phyloP scores from a whole-genome alignment of 2,329 filamentous ascomycete species.

The Venturia effusa region DNA sequence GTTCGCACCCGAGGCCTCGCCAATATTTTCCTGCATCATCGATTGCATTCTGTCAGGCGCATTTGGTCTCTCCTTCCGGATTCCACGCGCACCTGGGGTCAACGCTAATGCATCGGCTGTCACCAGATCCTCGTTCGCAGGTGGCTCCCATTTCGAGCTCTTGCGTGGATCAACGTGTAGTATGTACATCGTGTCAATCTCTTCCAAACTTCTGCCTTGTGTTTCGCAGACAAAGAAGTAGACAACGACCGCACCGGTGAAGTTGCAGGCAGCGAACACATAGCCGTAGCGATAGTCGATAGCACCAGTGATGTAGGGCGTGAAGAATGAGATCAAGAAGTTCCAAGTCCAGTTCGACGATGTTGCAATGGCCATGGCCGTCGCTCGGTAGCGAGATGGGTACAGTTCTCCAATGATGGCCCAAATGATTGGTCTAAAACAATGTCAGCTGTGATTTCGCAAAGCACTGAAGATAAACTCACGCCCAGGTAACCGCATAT shows the following conservation, averaged over 20 bases:
- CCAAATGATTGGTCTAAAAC: conserved; percentile 52
- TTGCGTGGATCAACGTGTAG: conserved; percentile 52
- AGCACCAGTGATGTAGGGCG: conserved; percentile 61
- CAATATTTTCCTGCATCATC: background rate
- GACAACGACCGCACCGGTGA: conserved; percentile 52
- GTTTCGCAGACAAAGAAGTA: conserved; percentile 72
- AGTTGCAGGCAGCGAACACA: conserved; percentile 63
- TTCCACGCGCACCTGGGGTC: conserved; percentile 3
- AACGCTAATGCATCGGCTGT: conserved; percentile 3
- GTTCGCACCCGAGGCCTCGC: background rate
- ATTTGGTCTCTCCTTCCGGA: conserved; percentile 2
- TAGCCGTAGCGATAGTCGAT: conserved; percentile 68
- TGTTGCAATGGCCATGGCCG: conserved; percentile 34
- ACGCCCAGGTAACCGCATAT: conserved; percentile 56
- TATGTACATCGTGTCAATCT: conserved; percentile 71
- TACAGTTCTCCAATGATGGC: conserved; percentile 57
- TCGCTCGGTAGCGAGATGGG: conserved; percentile 41
- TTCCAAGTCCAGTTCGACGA: conserved; percentile 35
- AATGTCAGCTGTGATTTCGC: conserved; percentile 78
- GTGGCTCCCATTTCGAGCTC: conserved; percentile 41
- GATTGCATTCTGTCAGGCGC: conserved; percentile 4
- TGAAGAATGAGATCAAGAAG: conserved; percentile 53
- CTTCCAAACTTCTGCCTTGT: conserved; percentile 62
- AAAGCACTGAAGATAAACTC: conserved; percentile 75
- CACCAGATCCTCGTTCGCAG: conserved; percentile 13